Evolutionary conservation across 2,329 filamentous ascomycete genomes (phyloP).

Genomic region (Cordyceps militaris): DNA sequence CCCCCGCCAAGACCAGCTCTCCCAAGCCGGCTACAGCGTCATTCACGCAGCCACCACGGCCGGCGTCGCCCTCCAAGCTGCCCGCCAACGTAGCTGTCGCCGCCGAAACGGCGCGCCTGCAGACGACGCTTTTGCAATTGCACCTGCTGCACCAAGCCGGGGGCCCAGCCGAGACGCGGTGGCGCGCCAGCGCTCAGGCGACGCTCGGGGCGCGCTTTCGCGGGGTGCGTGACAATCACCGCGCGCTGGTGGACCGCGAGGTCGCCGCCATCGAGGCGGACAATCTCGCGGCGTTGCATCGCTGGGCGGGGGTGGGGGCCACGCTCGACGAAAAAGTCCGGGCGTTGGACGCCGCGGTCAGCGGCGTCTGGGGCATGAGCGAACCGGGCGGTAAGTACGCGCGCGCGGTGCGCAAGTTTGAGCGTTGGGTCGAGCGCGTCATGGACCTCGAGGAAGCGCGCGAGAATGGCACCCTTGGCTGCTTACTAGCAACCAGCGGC

Average conservation of each 20-base stretch:
- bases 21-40: constrained; percentile 56
- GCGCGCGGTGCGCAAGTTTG: constrained; percentile 49
- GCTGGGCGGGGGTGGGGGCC: constrained; percentile 36
- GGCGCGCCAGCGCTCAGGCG: constrained; percentile 48
- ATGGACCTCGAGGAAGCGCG: constrained; percentile 41
- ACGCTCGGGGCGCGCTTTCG: constrained; percentile 42
- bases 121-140: constrained; percentile 59
- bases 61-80: constrained; percentile 52
- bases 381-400: constrained; percentile 50
- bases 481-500: constrained; percentile 20
- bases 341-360: constrained; percentile 48
- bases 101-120: constrained; percentile 50
- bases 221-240: constrained; percentile 28
- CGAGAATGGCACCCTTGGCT: constrained; percentile 26
- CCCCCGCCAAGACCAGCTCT: constrained; percentile 49
- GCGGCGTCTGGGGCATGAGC: constrained; percentile 50
- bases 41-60: constrained; percentile 42
- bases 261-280: constrained; percentile 38
- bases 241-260: constrained; percentile 31
- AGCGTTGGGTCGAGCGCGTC: constrained; percentile 48
- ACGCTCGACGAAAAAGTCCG: constrained; percentile 52
- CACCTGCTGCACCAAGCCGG: constrained; percentile 56
- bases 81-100: constrained; percentile 53
- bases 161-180: constrained; percentile 36
- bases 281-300: constrained; percentile 45